Conservation (phyloP, 2,329 filamentous ascomycete genomes). For the Gliomastix tumulicola region DNA sequence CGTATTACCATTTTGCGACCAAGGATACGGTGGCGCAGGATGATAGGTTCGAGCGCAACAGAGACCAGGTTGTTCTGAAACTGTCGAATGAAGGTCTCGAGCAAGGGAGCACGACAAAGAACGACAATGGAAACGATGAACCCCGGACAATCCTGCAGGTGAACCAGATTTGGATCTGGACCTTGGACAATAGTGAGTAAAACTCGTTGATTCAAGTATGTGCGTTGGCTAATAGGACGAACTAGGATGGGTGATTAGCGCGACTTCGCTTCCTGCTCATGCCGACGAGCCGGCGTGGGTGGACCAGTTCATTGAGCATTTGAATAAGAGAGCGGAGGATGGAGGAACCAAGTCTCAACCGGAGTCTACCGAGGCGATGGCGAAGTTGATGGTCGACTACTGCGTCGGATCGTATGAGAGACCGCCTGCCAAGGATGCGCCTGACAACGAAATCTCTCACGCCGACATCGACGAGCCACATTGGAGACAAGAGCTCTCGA, state of each 20-base stretch:
- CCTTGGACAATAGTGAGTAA: slow-evolving; percentile 6
- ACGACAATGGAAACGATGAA: background rate
- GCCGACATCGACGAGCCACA: background rate
- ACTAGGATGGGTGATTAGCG: slow-evolving; percentile 5
- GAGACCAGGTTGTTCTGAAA: slow-evolving; percentile 7
- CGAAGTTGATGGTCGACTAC: slow-evolving; percentile 7
- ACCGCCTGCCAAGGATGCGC: background rate
- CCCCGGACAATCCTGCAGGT: slow-evolving; percentile 7
- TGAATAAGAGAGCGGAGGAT: background rate
- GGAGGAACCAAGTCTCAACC: background rate
- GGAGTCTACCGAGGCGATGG: slow-evolving; percentile 5
- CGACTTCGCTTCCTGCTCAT: background rate
- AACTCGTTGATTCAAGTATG: background rate
- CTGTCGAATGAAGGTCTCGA: background rate
- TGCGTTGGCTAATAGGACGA: background rate
- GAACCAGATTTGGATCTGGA: slow-evolving; percentile 12
- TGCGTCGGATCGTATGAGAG: slow-evolving; percentile 8
- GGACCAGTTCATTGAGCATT: background rate
- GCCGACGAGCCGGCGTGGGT: slow-evolving; percentile 1
- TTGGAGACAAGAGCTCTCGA: background rate
- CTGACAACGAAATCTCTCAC: background rate
- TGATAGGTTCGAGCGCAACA: slow-evolving; percentile 4
- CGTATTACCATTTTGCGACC: slow-evolving; percentile 8
- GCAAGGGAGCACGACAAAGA: too few relatives aligned
- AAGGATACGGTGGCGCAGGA: slow-evolving; percentile 1